Conservation (phyloP, 2,329 filamentous ascomycete species). For the Graphiopsis chlorocephala region DNA sequence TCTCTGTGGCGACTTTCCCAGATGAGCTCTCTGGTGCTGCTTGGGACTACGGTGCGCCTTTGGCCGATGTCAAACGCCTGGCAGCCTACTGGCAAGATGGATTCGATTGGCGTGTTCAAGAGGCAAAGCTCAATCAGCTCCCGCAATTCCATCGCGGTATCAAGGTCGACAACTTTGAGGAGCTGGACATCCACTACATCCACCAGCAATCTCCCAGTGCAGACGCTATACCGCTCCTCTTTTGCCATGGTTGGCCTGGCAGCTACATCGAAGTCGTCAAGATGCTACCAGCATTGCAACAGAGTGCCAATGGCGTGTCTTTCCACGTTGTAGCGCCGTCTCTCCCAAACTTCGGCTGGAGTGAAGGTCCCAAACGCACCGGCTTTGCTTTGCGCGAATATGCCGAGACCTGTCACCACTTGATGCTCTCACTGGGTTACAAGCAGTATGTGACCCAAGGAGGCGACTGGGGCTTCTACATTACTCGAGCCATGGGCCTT, state of each 20-base stretch:
- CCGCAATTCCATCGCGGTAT: conserved; percentile 58
- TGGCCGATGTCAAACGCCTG: conserved; percentile 60
- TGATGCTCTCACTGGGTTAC: conserved; percentile 69
- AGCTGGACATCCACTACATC: conserved; percentile 63
- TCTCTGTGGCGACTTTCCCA: conserved; percentile 54
- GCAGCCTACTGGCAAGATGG: conserved; percentile 54
- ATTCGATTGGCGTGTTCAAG: conserved; percentile 61
- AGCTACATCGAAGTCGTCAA: conserved; percentile 66
- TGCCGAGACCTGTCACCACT: conserved; percentile 63
- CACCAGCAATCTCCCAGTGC: conserved; percentile 53
- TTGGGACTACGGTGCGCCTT: conserved; percentile 60
- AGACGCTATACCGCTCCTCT: conserved; percentile 62
- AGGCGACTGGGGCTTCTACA: conserved; percentile 66
- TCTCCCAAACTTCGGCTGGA: conserved; percentile 58
- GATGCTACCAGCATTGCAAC: conserved; percentile 51
- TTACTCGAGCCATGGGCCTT: conserved; percentile 61
- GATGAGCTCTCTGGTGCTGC: conserved; percentile 52
- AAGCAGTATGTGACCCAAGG: conserved; percentile 58
- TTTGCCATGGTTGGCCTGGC: conserved; percentile 68
- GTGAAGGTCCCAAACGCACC: conserved; percentile 47
- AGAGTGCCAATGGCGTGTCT: conserved; percentile 39
- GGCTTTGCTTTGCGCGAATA: conserved; percentile 61
- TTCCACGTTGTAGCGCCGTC: conserved; percentile 56
- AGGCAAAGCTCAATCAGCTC: conserved; percentile 58
- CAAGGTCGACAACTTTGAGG: conserved; percentile 51